Evolutionary conservation across 75 land plant genomes (phyloP).

Genomic region (Pinus taeda): DNA sequence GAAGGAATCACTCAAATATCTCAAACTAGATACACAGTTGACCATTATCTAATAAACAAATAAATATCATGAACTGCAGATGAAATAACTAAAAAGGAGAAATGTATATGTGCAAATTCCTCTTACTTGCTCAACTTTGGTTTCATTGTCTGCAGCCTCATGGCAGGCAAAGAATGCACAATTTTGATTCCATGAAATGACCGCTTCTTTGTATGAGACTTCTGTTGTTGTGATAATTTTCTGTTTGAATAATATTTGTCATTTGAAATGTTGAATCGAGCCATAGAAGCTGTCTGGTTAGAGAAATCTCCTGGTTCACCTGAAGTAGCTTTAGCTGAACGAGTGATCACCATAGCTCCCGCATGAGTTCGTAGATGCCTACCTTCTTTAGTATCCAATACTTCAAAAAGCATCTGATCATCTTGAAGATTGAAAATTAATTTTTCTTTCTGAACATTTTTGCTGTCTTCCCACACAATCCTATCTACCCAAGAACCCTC

Average conservation of each 20-base stretch:
- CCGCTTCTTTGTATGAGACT: constrained; percentile 86
- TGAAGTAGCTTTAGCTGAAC: constrained; percentile 21
- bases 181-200: constrained; percentile 76
- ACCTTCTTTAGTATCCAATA: constrained; percentile 56
- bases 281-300: constrained; percentile 36
- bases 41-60: too few relatives aligned
- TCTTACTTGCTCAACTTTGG: constrained; percentile 92
- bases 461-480: constrained; percentile 69
- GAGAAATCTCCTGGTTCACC: constrained; percentile 39
- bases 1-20: too few relatives aligned
- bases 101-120: neutral
- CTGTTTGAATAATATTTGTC: constrained; percentile 87
- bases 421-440: constrained; percentile 88
- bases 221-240: constrained; percentile 66
- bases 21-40: too few relatives aligned
- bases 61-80: too few relatives aligned
- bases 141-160: constrained; percentile 91
- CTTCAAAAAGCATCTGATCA: constrained; percentile 92
- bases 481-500: constrained; percentile 80
- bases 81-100: neutral
- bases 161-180: constrained; percentile 86
- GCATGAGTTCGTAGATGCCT: constrained; percentile 61
- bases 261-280: constrained; percentile 86
- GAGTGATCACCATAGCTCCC: constrained; percentile 75
- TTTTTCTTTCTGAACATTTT: constrained; percentile 48